Conservation (phyloP, 2,329 filamentous ascomycete genomes). For the Arthrobotrys iridis region DNA sequence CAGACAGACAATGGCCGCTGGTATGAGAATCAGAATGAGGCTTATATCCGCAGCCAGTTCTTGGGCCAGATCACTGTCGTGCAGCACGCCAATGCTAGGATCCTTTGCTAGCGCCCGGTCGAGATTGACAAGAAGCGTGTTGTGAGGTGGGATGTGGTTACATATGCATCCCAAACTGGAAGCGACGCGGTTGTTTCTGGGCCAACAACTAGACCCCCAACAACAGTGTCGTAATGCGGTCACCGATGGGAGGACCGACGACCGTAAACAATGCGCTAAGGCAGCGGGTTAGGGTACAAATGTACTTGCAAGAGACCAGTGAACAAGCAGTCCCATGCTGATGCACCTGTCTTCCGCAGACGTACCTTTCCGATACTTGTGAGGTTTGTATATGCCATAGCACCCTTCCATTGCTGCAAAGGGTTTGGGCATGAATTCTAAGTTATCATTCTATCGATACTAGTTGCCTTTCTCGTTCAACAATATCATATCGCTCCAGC, state of each 20-base stretch:
- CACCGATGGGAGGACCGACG: background rate
- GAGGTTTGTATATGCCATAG: constrained; percentile 15
- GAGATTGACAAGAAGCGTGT: background rate
- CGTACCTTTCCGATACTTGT: constrained; percentile 18
- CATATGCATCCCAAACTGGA: constrained; percentile 9
- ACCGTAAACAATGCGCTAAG: constrained; percentile 27
- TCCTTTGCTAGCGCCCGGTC: constrained; percentile 12
- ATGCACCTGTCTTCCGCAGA: constrained; percentile 3
- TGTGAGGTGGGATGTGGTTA: constrained; percentile 16
- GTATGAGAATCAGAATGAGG: constrained; percentile 10
- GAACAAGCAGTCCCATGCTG: constrained; percentile 21
- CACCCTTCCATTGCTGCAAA: background rate
- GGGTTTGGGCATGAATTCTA: background rate
- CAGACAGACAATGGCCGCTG: background rate
- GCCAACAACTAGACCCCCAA: constrained; percentile 26
- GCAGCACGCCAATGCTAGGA: background rate
- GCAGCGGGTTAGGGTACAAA: background rate
- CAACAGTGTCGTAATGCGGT: constrained; percentile 31
- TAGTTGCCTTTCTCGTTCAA: constrained; percentile 29
- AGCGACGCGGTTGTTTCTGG: constrained; percentile 31
- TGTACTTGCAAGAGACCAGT: background rate
- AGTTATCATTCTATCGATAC: background rate
- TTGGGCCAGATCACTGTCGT: background rate
- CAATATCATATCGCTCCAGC: background rate
- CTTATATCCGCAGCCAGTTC: constrained; percentile 15